Evolutionary conservation across 306 rosid genomes (phyloP).

Genomic region (Albizia julibrissin): DNA sequence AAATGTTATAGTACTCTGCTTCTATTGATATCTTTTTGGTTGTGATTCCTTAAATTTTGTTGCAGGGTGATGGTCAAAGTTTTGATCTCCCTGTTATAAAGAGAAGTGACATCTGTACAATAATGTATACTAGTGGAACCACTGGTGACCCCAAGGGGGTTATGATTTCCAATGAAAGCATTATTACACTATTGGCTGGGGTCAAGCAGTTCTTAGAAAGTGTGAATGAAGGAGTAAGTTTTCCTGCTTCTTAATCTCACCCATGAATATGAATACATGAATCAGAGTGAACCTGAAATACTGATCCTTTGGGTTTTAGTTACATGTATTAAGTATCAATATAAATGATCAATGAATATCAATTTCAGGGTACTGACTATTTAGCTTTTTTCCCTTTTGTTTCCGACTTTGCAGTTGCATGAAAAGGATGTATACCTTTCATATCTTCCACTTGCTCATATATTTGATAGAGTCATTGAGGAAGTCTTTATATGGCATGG

Average conservation of each 20-base stretch:
- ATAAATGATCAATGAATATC: constrained; percentile 2
- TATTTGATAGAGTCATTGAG: constrained; percentile 83
- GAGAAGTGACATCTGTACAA: constrained; percentile 81
- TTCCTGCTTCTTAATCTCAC: constrained; percentile 13
- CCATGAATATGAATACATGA: not conserved
- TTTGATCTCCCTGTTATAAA: constrained; percentile 76
- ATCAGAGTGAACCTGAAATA: not conserved
- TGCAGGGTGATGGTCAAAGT: constrained; percentile 60
- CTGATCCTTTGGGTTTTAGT: not conserved
- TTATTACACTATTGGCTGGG: constrained; percentile 66
- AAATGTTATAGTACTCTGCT: constrained; percentile 1
- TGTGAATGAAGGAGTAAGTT: constrained; percentile 56
- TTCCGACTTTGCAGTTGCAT: constrained; percentile 46
- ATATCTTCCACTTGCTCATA: constrained; percentile 96
- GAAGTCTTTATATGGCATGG: constrained; percentile 78
- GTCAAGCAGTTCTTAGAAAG: constrained; percentile 45
- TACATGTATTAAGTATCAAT: constrained; percentile 12
- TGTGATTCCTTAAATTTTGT: constrained; percentile 38
- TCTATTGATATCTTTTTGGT: constrained; percentile 14
- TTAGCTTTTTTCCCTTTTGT: constrained; percentile 9
- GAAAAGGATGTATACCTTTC: constrained; percentile 75
- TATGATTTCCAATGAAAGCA: constrained; percentile 79
- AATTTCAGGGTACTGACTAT: constrained; percentile 30
- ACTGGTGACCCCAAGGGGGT: constrained; percentile 99
- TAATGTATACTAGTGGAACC: constrained; percentile 98